Evolutionary conservation across 2,329 filamentous ascomycete genomes (phyloP).

Genomic region (Alternaria solani): DNA sequence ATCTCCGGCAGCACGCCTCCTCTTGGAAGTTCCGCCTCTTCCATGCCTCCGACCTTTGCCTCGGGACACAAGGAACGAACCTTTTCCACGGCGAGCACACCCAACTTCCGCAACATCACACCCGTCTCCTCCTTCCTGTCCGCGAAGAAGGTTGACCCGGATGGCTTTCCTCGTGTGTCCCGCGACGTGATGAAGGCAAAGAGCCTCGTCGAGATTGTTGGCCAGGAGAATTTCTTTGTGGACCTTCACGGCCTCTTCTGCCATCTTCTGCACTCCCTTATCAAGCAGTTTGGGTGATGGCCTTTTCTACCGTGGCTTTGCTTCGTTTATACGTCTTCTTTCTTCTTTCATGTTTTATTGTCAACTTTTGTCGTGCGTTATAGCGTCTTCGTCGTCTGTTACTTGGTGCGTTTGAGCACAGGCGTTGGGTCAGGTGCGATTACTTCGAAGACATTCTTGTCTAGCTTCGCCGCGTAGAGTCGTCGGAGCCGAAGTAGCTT

Average conservation of each 20-base stretch:
- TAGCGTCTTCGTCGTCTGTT: slow-evolving; percentile 31
- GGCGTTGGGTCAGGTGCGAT: slow-evolving; percentile 23
- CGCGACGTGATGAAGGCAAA: slow-evolving; percentile 62
- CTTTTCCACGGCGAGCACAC: slow-evolving; percentile 42
- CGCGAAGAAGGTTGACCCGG: slow-evolving; percentile 63
- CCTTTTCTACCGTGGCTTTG: background rate
- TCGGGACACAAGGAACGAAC: slow-evolving; percentile 41
- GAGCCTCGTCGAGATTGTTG: slow-evolving; percentile 66
- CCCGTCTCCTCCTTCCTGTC: slow-evolving; percentile 67
- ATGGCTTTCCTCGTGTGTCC: slow-evolving; percentile 62
- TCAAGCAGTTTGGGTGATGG: slow-evolving; percentile 49
- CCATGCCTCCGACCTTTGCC: slow-evolving; percentile 36
- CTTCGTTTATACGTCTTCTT: slow-evolving; percentile 19
- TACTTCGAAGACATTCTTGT: slow-evolving; percentile 11
- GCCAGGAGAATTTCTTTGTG: slow-evolving; percentile 66
- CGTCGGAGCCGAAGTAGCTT: slow-evolving; percentile 21
- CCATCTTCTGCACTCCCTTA: slow-evolving; percentile 48
- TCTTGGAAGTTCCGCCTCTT: slow-evolving; percentile 41
- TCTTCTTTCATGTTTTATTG: slow-evolving; percentile 29
- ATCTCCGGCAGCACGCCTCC: slow-evolving; percentile 41
- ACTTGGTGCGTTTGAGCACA: slow-evolving; percentile 30
- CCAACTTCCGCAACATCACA: slow-evolving; percentile 56
- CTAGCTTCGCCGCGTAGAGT: slow-evolving; percentile 7
- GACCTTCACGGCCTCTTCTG: slow-evolving; percentile 64
- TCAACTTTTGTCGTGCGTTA: slow-evolving; percentile 19